A percentile compares a stretch with the other conserved stretches of the same genome.
Evolutionary conservation across 176 grass and related monocot species (phyloP).

Genomic region (Alloteropsis semialata): DNA sequence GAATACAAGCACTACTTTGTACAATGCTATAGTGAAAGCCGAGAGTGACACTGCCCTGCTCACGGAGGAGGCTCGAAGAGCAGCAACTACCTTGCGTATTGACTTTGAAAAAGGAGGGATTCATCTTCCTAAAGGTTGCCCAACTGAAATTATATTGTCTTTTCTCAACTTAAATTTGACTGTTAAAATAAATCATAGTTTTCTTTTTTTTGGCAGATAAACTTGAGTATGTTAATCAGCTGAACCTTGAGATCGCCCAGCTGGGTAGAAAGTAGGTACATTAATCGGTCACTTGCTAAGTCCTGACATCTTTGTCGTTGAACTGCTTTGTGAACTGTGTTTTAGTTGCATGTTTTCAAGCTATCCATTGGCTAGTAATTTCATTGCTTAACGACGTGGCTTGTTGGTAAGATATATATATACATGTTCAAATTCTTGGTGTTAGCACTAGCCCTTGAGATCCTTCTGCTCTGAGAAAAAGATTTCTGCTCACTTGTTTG

Average conservation of each 20-base stretch:
- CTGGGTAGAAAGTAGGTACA: slow-evolving; percentile 93
- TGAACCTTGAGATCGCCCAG: slow-evolving; percentile 74
- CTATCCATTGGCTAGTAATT: slow-evolving; percentile 6
- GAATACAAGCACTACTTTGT: slow-evolving; percentile 80
- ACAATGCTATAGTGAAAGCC: slow-evolving; percentile 79
- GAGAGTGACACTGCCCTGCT: slow-evolving; percentile 53
- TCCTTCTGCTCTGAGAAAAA: not conserved
- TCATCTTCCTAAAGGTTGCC: slow-evolving; percentile 75
- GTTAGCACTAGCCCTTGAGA: not conserved
- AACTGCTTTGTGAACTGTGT: not conserved
- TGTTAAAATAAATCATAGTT: not conserved
- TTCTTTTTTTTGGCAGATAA: slow-evolving; percentile 63
- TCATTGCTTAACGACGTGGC: slow-evolving; percentile 5
- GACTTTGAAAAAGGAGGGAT: slow-evolving; percentile 97
- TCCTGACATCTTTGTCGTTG: slow-evolving; percentile 16
- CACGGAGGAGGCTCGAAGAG: slow-evolving; percentile 75
- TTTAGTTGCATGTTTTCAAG: slow-evolving; percentile 5
- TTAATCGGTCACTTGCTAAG: slow-evolving; percentile 6
- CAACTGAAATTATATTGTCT: slow-evolving; percentile 16
- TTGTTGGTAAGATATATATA: slow-evolving; percentile 12
- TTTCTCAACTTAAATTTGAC: slow-evolving; percentile 9
- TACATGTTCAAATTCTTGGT: slow-evolving; percentile 13
- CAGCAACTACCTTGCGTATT: slow-evolving; percentile 55
- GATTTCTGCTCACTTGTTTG: slow-evolving; percentile 20
- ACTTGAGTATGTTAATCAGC: slow-evolving; percentile 70